Evolutionary conservation across 179 eudicot genomes (phyloP), one percentile per base, ranked within the genome.

Genomic region (Actinidia arguta): DNA sequence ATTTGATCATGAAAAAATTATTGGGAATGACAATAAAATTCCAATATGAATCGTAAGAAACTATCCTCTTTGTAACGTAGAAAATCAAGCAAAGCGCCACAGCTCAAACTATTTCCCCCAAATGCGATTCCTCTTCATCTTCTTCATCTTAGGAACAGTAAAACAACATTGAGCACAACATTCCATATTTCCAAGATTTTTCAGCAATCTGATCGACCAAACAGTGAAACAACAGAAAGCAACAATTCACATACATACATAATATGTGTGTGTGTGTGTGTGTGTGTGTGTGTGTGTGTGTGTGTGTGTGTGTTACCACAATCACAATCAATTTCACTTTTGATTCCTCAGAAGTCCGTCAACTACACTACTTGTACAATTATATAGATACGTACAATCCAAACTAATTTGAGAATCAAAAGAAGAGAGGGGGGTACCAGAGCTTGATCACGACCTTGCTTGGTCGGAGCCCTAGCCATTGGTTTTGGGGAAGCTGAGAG

Each of bases 401-500:
- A 16, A 55, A 69, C 36, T 39, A 50, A 72, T 42, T 20, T n/a
- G 68, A 54, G n/a, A 27, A 47, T 20, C 16, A 25, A 46, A 18
- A 22, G 7, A 20, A 25, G 70, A 4, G 36, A 59, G 51, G 6
- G 39, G 14, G 52, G 8, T 82, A 87, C 90, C 86, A 62, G 82
- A 68, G 85, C 48, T 83, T 80, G 90, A 82, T 84, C 90, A 80
- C 92, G 86, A 76, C 85, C 79, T 47, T 85, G 86, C 66, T 83
- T 87, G 79, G 61, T 63, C 8, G 89, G 64, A 68, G 72, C 83
- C 83, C 78, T 79, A 54, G 88, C 81, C 90, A 85, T 87, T 71
- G 79, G 46, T 22, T 25, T 6, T n/a, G 59, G 56, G 71, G 52
- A 64, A 72, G 71, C 50, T 59, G 63, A 77, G 69, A 76, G 84